Evolutionary conservation across 495 filamentous ascomycete genomes (phyloP).

Genomic region (Daldinia concentrica): DNA sequence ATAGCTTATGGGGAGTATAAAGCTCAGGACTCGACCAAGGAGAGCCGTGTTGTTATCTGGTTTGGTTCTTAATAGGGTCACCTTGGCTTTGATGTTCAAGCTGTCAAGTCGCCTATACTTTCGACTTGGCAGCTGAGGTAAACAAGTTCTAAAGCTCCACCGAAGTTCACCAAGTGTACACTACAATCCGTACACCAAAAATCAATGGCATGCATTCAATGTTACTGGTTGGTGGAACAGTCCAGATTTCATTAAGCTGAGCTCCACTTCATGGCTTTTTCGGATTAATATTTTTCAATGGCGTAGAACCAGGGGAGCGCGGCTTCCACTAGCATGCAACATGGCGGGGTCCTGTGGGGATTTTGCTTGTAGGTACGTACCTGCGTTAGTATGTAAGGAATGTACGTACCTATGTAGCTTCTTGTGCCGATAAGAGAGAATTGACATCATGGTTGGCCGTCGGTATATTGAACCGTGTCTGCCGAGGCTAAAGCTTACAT

Average conservation of each 20-base stretch:
- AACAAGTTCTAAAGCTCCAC: conserved; percentile 35
- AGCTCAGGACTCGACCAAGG: not conserved
- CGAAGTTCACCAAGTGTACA: conserved; percentile 30
- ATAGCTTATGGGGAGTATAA: not conserved
- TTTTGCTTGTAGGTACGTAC: conserved; percentile 23
- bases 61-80: not conserved
- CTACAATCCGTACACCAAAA: conserved; percentile 17
- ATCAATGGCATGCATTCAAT: conserved; percentile 30
- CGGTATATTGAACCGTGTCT: conserved; percentile 12
- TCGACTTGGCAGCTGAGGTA: conserved; percentile 29
- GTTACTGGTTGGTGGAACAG: conserved; percentile 13
- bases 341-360: conserved; percentile 15
- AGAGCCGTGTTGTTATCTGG: not conserved
- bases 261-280: not conserved
- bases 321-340: not conserved
- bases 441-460: conserved; percentile 38
- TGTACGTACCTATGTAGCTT: not conserved
- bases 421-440: not conserved
- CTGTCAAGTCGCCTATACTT: conserved; percentile 5
- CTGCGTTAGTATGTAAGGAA: conserved; percentile 7
- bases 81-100: not conserved
- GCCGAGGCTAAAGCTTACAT: conserved; percentile 40
- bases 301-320: not conserved
- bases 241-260: conserved; percentile 37
- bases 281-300: conserved; percentile 27